Evolutionary conservation across 2,329 filamentous ascomycete species (phyloP), one percentile per base, ranked within the genome.

Genomic region (Ophiostoma himal-ulmi): DNA sequence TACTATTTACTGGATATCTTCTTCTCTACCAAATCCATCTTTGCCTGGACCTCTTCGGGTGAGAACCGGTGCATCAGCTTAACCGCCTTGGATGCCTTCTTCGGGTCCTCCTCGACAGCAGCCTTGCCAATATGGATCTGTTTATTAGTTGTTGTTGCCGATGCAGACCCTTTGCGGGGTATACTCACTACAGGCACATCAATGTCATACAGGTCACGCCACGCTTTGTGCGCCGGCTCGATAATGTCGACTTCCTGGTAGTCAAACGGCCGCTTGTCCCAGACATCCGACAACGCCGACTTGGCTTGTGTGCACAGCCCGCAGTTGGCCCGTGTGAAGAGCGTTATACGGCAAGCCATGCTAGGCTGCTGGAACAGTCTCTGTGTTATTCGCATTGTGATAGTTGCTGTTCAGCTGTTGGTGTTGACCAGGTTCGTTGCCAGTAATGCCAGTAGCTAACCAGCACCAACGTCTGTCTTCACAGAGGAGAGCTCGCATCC

Each of bases 31-130:
- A 83, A 79, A 75, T 93, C 86, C 89, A 94, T 92, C 77, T 89
- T 86, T 22, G 82, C 83, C 72, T 86, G 82, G 2, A 94, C 86
- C 71, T 93, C 85, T 5, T 88, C 85, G 36, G 84, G 80, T 0
- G 86, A 89, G 78, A 94, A 92, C 22, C 89, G 85, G 78, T 94
- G 91, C 91, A 94, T 94, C 67, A 94, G 81, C 78, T 93, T 93
- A 70, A 85, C 79, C 1, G 89, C 88, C 72, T 86, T 82, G 6
- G 84, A 83, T 1, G 85, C 85, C 3, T 83, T 84, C 70, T 82
- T 80, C 3, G 86, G 83, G 34, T 84, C 79, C 73, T 87, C 87
- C 68, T 83, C 81, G 13, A 81, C 80, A 1, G 82, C 78, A 8
- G 81, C 80, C 74, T 86, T 89, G 80, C 88, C 88, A 72, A 94